A percentile compares a stretch with the other conserved stretches of the same genome.
phyloP scores from a whole-genome alignment of 2,329 filamentous ascomycete species.

The Epichloe sylvatica region DNA sequence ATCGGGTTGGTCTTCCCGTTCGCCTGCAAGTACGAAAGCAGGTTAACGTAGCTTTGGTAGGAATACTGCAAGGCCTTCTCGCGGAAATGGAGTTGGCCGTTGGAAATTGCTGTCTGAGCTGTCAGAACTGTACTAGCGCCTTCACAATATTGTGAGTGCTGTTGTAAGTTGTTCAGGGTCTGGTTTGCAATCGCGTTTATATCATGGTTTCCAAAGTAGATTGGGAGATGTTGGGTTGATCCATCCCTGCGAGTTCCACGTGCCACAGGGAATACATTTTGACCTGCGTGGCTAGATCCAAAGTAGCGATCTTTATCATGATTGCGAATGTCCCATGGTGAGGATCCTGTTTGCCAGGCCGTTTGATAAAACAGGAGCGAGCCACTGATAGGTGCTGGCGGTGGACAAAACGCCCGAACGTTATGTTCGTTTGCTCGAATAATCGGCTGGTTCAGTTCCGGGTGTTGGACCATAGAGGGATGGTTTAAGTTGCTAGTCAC shows the following conservation, averaged over 20 bases:
- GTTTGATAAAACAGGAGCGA: constrained; percentile 18
- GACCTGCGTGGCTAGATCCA: neutral
- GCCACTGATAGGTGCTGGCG: constrained; percentile 18
- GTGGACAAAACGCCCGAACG: constrained; percentile 24
- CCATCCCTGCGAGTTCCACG: neutral
- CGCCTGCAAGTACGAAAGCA: constrained; percentile 51
- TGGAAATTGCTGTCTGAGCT: neutral
- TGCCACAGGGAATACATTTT: neutral
- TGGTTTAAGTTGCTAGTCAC: neutral
- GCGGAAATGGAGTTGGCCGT: constrained; percentile 32
- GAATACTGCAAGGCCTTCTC: constrained; percentile 56
- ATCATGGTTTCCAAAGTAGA: neutral
- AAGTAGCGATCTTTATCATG: neutral
- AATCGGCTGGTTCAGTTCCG: constrained; percentile 17
- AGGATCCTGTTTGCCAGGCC: constrained; percentile 8
- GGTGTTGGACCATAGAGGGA: constrained; percentile 8
- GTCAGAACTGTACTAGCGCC: neutral
- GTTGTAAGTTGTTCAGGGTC: neutral
- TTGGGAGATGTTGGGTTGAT: neutral
- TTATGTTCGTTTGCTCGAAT: constrained; percentile 24
- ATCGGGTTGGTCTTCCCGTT: constrained; percentile 34
- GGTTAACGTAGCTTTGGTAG: constrained; percentile 58
- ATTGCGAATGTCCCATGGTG: constrained; percentile 6
- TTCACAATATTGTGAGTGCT: neutral
- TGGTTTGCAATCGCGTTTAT: neutral